A percentile compares a stretch with the other conserved stretches of the same genome.
Evolutionary conservation across 371 early-diverging fungal species (phyloP).

Genomic region (Mortierella sp.): DNA sequence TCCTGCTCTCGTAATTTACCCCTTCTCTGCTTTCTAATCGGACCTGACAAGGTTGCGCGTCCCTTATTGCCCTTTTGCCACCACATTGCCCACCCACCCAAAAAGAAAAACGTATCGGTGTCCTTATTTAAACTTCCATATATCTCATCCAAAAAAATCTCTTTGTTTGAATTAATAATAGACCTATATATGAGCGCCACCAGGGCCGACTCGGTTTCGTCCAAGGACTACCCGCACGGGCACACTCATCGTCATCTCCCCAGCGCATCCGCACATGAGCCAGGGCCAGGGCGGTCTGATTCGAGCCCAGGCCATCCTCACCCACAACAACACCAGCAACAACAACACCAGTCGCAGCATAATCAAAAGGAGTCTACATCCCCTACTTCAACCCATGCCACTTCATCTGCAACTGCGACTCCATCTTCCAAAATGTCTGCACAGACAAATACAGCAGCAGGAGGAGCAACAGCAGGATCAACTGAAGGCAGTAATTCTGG

Average conservation of each 20-base stretch:
- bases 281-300: constrained; percentile 10
- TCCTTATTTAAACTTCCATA: constrained; percentile 9
- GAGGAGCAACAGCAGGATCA: neutral
- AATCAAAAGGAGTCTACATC: neutral
- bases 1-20: neutral
- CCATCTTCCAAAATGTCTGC: constrained; percentile 6
- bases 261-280: neutral
- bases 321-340: constrained; percentile 2
- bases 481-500: constrained; percentile 18
- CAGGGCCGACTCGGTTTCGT: constrained; percentile 24
- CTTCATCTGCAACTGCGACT: constrained; percentile 8
- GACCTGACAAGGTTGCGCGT: constrained; percentile 11
- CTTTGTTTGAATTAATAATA: constrained; percentile 22
- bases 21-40: neutral
- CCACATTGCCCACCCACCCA: neutral
- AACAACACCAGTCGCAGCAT: constrained; percentile 12
- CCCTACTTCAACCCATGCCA: constrained; percentile 1
- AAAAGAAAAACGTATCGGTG: neutral
- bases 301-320: constrained; percentile 10
- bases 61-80: neutral
- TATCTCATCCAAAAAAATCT: neutral
- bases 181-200: constrained; percentile 48
- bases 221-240: constrained; percentile 34
- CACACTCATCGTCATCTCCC: constrained; percentile 14
- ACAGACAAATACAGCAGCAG: neutral